phyloP scores from a whole-genome alignment of 805 yeast species.

The Kazachstania psychrophila region DNA sequence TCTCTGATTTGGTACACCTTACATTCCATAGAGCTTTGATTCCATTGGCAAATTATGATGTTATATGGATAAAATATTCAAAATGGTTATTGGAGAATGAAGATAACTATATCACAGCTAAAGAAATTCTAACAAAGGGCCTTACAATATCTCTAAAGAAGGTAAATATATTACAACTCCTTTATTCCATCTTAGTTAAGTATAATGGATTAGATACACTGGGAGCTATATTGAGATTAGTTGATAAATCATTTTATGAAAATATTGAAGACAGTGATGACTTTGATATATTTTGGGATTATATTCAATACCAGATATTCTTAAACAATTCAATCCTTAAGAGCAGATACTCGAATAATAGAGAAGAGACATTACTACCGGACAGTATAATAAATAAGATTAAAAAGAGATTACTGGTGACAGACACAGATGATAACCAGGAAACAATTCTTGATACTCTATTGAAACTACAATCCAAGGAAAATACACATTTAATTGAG shows the following conservation, averaged over 20 bases:
- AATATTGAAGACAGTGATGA: conserved; percentile 18
- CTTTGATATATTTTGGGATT: conserved; percentile 27
- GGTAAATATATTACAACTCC: conserved; percentile 13
- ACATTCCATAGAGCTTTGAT: conserved; percentile 28
- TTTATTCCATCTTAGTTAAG: conserved; percentile 16
- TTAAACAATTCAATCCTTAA: conserved; percentile 7
- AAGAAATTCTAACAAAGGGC: conserved; percentile 18
- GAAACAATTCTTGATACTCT: conserved; percentile 14
- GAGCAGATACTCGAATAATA: conserved; percentile 14
- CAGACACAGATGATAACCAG: conserved; percentile 12
- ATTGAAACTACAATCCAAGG: conserved; percentile 19
- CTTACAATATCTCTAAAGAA: conserved; percentile 17
- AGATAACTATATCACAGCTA: conserved; percentile 18
- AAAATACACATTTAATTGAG: conserved; percentile 17
- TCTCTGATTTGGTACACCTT: conserved; percentile 16
- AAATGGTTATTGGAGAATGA: conserved; percentile 21
- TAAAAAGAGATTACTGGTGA: conserved; percentile 14
- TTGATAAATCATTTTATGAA: conserved; percentile 10
- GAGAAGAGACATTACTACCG: conserved; percentile 5
- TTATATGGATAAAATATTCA: conserved; percentile 26
- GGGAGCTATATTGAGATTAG: conserved; percentile 7
- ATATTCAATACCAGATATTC: conserved; percentile 21
- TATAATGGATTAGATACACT: conserved; percentile 17
- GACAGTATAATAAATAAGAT: conserved; percentile 10
- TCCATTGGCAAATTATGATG: conserved; percentile 25